phyloP scores from a whole-genome alignment of 768 basidiomycete genomes.

The Cystoderma amianthinum region DNA sequence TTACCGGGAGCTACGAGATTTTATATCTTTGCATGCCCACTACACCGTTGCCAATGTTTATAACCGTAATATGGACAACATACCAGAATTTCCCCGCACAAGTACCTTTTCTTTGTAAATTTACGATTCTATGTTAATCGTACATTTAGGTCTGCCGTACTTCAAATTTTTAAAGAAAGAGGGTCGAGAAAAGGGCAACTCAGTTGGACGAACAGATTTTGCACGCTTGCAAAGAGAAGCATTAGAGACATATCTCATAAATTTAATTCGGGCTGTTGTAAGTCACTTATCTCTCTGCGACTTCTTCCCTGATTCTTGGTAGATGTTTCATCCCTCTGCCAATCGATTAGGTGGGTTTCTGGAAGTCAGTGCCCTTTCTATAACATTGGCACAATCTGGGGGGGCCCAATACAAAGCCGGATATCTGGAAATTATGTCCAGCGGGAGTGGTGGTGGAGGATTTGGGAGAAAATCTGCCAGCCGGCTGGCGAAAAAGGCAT shows the following conservation, averaged over 20 bases:
- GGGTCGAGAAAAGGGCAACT: conserved; percentile 37
- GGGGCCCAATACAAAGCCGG: conserved; percentile 92
- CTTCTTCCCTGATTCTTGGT: background rate
- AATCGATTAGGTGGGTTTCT: conserved; percentile 88
- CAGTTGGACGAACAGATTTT: conserved; percentile 64
- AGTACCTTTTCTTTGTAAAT: conserved; percentile 30
- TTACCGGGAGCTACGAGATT: conserved; percentile 91
- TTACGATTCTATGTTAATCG: background rate
- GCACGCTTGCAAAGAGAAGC: conserved; percentile 76
- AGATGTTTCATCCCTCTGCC: conserved; percentile 96
- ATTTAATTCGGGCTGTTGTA: conserved; percentile 85
- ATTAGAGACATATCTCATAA: conserved; percentile 83
- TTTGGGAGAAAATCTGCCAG: conserved; percentile 62
- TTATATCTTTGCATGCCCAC: conserved; percentile 83
- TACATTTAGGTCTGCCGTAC: conserved; percentile 69
- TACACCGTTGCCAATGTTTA: conserved; percentile 83
- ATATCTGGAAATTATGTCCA: conserved; percentile 55
- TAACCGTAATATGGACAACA: conserved; percentile 59
- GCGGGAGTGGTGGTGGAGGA: conserved; percentile 41
- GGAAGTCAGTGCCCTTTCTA: conserved; percentile 85
- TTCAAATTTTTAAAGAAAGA: conserved; percentile 79
- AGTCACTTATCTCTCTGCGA: conserved; percentile 14
- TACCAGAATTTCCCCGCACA: conserved; percentile 90
- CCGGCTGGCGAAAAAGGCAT: conserved; percentile 54
- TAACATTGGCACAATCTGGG: conserved; percentile 72